phyloP scores from a whole-genome alignment of 2,329 filamentous ascomycete species.

The Aspergillus puulaauensis region DNA sequence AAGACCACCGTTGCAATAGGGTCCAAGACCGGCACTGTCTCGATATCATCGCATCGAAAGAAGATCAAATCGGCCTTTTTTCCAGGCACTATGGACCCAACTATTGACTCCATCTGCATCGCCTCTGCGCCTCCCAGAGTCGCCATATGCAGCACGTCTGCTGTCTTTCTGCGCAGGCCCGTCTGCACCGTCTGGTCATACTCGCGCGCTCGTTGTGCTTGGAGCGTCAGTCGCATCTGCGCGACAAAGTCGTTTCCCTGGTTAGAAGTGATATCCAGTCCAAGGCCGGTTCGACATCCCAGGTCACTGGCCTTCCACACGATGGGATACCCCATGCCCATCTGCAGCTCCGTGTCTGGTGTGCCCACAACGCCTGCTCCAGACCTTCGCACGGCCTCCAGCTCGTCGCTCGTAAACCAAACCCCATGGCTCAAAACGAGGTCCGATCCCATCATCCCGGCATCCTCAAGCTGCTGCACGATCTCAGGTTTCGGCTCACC shows the following conservation, averaged over 20 bases:
- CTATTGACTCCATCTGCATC: constrained; percentile 4
- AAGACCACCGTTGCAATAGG: constrained; percentile 5
- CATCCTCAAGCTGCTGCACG: neutral
- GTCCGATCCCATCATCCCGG: neutral
- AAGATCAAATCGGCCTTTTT: constrained; percentile 9
- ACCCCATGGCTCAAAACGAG: constrained; percentile 7
- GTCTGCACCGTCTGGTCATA: neutral
- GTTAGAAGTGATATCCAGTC: constrained; percentile 10
- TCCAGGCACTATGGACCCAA: constrained; percentile 2
- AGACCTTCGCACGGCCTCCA: neutral
- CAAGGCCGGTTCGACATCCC: constrained; percentile 2
- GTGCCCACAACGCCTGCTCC: constrained; percentile 2
- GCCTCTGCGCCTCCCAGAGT: constrained; percentile 4
- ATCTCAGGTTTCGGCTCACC: neutral
- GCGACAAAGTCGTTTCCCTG: constrained; percentile 2
- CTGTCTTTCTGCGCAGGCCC: neutral
- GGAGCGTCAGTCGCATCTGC: constrained; percentile 6
- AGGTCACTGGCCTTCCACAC: neutral
- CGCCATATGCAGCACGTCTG: constrained; percentile 2
- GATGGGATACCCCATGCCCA: constrained; percentile 10
- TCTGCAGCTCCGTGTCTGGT: constrained; percentile 8
- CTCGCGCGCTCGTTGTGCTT: constrained; percentile 1
- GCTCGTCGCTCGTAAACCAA: neutral
- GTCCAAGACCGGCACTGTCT: constrained; percentile 7
- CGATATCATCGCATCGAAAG: constrained; percentile 9